Conservation (phyloP, 768 basidiomycete genomes). For the Phaffia tasmanica region DNA sequence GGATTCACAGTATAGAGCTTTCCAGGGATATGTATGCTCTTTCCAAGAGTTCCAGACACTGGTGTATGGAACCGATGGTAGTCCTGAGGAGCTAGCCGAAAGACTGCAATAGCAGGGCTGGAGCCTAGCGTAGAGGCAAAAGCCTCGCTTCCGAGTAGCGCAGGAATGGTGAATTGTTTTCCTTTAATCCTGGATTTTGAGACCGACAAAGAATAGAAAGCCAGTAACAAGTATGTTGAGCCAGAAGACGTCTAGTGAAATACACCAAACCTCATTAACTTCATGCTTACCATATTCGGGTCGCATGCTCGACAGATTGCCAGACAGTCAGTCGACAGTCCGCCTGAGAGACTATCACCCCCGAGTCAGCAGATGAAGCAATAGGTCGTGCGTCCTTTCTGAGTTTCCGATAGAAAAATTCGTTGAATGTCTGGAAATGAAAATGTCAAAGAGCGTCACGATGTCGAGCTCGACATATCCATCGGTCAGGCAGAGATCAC, state of each 20-base stretch:
- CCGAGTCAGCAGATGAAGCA: conserved; percentile 46
- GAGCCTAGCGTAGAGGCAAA: conserved; percentile 40
- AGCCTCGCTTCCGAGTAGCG: conserved; percentile 46
- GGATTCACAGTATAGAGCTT: conserved; percentile 31
- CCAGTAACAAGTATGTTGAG: conserved; percentile 21
- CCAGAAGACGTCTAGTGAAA: background rate
- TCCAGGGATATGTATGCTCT: conserved; percentile 24
- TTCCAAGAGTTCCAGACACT: conserved; percentile 47
- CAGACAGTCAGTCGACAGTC: conserved; percentile 67
- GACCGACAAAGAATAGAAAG: background rate
- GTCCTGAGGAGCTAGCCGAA: conserved; percentile 65
- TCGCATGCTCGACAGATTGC: conserved; percentile 48
- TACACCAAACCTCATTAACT: conserved; percentile 19
- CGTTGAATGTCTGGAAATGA: conserved; percentile 50
- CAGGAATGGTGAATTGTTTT: conserved; percentile 53
- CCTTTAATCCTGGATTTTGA: conserved; percentile 50
- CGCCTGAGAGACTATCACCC: conserved; percentile 53
- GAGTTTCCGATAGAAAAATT: conserved; percentile 62
- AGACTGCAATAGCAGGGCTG: conserved; percentile 47
- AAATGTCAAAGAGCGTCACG: background rate
- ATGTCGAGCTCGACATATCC: too few species aligned
- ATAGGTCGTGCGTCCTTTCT: conserved; percentile 53
- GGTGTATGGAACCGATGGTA: conserved; percentile 73
- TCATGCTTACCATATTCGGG: conserved; percentile 51
- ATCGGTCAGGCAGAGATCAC: too few species aligned